Evolutionary conservation across 108 stramenopile genomes (phyloP).

Genomic region (Conticribra weissflogii): DNA sequence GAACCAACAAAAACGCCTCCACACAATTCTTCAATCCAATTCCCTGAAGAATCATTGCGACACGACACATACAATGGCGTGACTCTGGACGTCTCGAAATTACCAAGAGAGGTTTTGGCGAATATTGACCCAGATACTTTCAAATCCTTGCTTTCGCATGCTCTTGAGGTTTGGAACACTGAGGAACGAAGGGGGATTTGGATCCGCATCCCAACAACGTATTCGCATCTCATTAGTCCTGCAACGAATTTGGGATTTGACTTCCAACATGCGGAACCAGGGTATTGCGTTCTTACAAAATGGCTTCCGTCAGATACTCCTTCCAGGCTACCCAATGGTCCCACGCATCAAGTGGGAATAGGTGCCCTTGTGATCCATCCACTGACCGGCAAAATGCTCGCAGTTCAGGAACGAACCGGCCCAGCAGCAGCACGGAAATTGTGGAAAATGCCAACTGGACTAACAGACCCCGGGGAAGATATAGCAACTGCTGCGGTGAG

Average conservation of each 20-base stretch:
- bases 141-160: conserved; percentile 29
- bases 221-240: conserved; percentile 45
- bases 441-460: conserved; percentile 81
- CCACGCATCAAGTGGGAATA: conserved; percentile 82
- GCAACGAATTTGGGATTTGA: conserved; percentile 56
- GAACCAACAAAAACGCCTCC: conserved; percentile 7
- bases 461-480: conserved; percentile 85
- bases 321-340: conserved; percentile 71
- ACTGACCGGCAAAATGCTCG: conserved; percentile 64
- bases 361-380: conserved; percentile 81
- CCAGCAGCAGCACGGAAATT: conserved; percentile 71
- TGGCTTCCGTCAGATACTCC: conserved; percentile 66
- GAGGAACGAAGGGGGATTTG: conserved; percentile 73
- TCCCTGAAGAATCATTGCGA: conserved; percentile 56
- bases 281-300: conserved; percentile 59
- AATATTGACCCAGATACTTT: conserved; percentile 21
- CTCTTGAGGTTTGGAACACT: conserved; percentile 52
- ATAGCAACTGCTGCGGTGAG: conserved; percentile 74
- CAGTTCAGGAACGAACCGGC: conserved; percentile 74
- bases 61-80: conserved; percentile 83
- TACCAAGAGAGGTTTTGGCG: conserved; percentile 22
- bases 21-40: conserved; percentile 37
- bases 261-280: conserved; percentile 62
- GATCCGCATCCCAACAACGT: conserved; percentile 64
- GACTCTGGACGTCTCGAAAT: conserved; percentile 47